Evolutionary conservation across 768 basidiomycete species (phyloP).

Genomic region (Fomitopsis pulvina): DNA sequence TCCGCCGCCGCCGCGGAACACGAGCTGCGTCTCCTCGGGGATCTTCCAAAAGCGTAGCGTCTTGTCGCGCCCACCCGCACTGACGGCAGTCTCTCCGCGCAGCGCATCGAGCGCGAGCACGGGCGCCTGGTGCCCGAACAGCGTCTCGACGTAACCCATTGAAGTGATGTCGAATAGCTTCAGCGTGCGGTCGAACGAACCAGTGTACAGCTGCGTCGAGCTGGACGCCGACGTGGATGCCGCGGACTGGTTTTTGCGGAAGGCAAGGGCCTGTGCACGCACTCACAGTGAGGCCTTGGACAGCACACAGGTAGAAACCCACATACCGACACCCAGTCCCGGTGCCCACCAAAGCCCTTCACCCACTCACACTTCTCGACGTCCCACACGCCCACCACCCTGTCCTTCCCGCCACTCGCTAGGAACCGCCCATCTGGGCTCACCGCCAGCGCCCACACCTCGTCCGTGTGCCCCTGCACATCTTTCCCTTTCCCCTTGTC

Average conservation of each 20-base stretch:
- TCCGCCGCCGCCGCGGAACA: slow-evolving; percentile 92
- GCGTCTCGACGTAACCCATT: slow-evolving; percentile 90
- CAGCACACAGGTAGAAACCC: slow-evolving; percentile 13
- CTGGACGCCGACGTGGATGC: slow-evolving; percentile 33
- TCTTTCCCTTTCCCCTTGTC: slow-evolving; percentile 44
- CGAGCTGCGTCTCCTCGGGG: slow-evolving; percentile 88
- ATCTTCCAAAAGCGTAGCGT: slow-evolving; percentile 96
- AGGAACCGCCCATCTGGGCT: slow-evolving; percentile 82
- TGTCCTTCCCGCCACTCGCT: slow-evolving; percentile 83
- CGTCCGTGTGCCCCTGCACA: slow-evolving; percentile 76
- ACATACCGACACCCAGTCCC: slow-evolving; percentile 63
- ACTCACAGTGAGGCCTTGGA: slow-evolving; percentile 1
- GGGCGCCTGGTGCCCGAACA: slow-evolving; percentile 95
- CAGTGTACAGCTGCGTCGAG: slow-evolving; percentile 55
- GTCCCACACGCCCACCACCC: slow-evolving; percentile 83
- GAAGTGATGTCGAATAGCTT: slow-evolving; percentile 81
- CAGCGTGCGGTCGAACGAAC: slow-evolving; percentile 81
- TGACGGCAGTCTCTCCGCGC: slow-evolving; percentile 78
- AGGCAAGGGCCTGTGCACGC: slow-evolving; percentile 50
- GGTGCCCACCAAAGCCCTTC: slow-evolving; percentile 74
- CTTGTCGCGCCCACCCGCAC: slow-evolving; percentile 85
- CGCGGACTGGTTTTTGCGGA: slow-evolving; percentile 50
- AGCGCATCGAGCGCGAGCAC: slow-evolving; percentile 75
- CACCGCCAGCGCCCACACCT: slow-evolving; percentile 77
- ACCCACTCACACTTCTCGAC: slow-evolving; percentile 69